Base-by-base conservation (phyloP, 2,329 filamentous ascomycete species). In the Exophiala spinifera region DNA sequence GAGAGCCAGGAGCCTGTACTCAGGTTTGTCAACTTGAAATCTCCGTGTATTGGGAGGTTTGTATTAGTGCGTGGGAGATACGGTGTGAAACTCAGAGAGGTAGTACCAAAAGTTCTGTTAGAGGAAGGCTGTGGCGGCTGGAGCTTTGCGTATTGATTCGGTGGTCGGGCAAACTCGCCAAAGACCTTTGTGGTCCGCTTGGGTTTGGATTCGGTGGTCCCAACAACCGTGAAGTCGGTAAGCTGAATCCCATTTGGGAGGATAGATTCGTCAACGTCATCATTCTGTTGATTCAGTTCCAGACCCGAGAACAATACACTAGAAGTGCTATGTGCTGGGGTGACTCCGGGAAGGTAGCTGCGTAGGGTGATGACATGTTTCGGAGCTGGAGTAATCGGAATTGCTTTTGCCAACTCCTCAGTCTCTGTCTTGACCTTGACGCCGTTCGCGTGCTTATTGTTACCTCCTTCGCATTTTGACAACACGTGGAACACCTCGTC, bases 261-360 rank as follows among this genome's bases (percentile, higher is more conserved):
- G 17, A 76, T 80, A 34, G 79, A 76, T 20, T 48, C 39, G 3
- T 46, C 15, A 13, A 45, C 25, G 15, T 42, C 39, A 65, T 89
- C 86, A 53, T 76, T 72, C 42, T 74, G 69, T 21, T 64, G 63
- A 20, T 67, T 65, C 49, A 63, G 61, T 5, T 81, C 77, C 61
- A 96, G 76, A 69, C 91, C 95, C 3, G 92, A 95, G 69, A 94
- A 96, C 3, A 96, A 76, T 56, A 92, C 28, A 88, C 63, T 85
- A 86, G 17, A 19, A 33, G 88, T 80, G 43, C 84, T 84, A 10
- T 31, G 28, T 31, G 28, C 28, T 31, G 28, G 28, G 28, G 28
- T 1, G 36, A n/a, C 36, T 19, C n/a, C 36, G n/a, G 36, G n/a
- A 19, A 39, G 15, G 11, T 39, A 19, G 28, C 56, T 60, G n/a